These are phyloP conservation scores for Pseudozyma thailandica DNA, from an alignment of 1,284 basidiomycete species.

Conservation along the genomic window DNA sequence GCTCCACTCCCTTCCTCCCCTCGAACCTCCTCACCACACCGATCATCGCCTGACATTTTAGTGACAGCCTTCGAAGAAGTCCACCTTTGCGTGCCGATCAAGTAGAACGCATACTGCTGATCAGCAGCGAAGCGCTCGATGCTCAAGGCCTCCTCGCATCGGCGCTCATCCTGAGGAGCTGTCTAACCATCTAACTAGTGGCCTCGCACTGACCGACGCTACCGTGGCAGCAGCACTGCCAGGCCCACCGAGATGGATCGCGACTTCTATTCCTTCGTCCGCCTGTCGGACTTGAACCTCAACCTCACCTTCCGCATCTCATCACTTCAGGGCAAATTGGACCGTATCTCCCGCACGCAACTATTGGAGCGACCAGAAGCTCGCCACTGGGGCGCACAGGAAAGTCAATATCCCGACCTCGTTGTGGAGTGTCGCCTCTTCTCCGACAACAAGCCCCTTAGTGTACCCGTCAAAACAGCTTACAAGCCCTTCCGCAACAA, in stretches of 20 bases:
- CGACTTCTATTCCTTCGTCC: conserved; percentile 64
- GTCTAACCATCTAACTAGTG: no score
- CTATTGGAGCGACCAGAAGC: conserved; percentile 44
- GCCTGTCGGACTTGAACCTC: conserved; percentile 54
- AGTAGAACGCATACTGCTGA: no score
- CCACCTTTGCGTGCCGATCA: no score
- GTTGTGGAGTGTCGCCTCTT: conserved; percentile 90
- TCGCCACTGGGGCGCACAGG: conserved; percentile 48
- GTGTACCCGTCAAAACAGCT: conserved; percentile 87
- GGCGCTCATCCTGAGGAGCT: no score
- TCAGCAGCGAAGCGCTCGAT: no score
- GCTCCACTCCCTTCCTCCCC: neutral
- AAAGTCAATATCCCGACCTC: conserved; percentile 79
- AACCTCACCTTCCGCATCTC: conserved; percentile 53
- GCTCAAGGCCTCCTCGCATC: no score
- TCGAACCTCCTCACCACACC: neutral
- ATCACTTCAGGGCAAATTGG: conserved; percentile 56
- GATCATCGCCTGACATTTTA: neutral
- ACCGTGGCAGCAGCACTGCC: neutral
- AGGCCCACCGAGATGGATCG: conserved; percentile 54
- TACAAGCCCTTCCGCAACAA: conserved; percentile 80
- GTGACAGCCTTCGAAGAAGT: no score
- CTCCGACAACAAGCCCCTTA: conserved; percentile 90
- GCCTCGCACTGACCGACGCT: neutral
- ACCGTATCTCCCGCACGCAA: conserved; percentile 34